These are phyloP conservation scores for Dipodascopsis uninucleata DNA, from an alignment of 805 yeast genomes.

Conservation along the genomic window DNA sequence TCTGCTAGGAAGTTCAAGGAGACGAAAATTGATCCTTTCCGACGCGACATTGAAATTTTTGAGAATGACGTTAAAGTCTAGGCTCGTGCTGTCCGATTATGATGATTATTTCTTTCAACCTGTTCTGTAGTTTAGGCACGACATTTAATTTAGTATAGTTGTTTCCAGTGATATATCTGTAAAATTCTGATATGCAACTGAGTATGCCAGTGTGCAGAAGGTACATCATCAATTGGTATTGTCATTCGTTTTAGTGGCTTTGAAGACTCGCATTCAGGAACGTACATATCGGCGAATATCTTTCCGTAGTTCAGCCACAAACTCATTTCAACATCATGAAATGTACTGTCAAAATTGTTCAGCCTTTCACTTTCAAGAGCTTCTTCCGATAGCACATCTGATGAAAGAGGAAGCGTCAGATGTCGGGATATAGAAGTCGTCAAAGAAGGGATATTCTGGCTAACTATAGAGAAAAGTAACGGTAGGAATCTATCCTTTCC, in stretches of 20 bases:
- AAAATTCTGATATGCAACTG: background rate
- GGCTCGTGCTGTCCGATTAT: background rate
- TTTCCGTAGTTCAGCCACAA: slow-evolving; percentile 1
- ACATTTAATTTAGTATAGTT: background rate
- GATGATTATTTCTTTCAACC: background rate
- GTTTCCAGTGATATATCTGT: background rate
- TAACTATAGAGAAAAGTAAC: background rate
- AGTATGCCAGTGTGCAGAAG: slow-evolving; percentile 1
- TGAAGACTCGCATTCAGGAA: background rate
- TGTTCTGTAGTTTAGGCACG: background rate
- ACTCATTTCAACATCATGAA: slow-evolving; percentile 3
- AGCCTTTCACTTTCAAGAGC: no score
- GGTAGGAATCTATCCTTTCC: slow-evolving; percentile 1
- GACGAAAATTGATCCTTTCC: slow-evolving; percentile 19
- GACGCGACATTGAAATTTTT: background rate
- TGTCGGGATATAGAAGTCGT: slow-evolving; percentile 1
- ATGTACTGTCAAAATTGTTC: background rate
- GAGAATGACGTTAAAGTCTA: background rate
- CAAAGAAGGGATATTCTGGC: slow-evolving; percentile 1
- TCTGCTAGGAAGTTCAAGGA: slow-evolving; percentile 33
- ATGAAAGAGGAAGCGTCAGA: background rate
- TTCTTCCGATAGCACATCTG: no score
- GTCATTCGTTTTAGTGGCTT: background rate
- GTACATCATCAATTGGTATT: background rate
- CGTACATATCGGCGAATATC: background rate